Evolutionary conservation across 1,139 yeast species (phyloP), one percentile per base, ranked within the genome.

Genomic region (Candida mesenterica): DNA sequence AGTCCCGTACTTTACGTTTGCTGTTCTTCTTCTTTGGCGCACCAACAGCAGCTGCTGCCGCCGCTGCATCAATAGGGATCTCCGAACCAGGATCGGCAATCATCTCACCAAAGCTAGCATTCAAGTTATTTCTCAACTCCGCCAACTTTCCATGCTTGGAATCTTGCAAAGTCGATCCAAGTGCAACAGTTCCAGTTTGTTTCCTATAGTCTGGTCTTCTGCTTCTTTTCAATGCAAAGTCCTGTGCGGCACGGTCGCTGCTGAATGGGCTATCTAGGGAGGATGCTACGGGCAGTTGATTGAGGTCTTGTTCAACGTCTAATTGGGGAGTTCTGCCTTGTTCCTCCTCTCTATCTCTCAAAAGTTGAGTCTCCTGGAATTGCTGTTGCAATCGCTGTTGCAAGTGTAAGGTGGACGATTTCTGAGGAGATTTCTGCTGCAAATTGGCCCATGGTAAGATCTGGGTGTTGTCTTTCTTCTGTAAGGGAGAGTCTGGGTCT

Each of bases 201-300:
- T 67, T 68, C 29, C 69, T 50, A 45, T 69, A 68, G 45, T 68
- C 72, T 3, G 65, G 59, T 37, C 75, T 52, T 42, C 75, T 59
- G 40, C 72, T 63, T 38, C 76, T 50, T 35, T 59, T 61, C 41
- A 69, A 57, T 1, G 72, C 51, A 48, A 67, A 61, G 24, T 57
- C 64, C 23, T 49, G 55, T 15, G 36, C 30, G 17, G 36, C 31
- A 15, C 17, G 28, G 17, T 25, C 28, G 17, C 17, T 25, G 12
- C 17, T 7, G 15, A 25, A 25, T 4, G 28, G 17, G 17, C 28
- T 15, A 4, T 25, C 28, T 5, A 25, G 17, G 4, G 28, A 14
- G 10, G 18, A n/a, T 22, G 26, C 15, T 28, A 32, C 14, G 24
- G 24, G 14, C 26, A n/a, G 12, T 24, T 6, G 26, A 24, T 24